Conservation (phyloP, 2,329 filamentous ascomycete genomes). For the Colletotrichum sp. region DNA sequence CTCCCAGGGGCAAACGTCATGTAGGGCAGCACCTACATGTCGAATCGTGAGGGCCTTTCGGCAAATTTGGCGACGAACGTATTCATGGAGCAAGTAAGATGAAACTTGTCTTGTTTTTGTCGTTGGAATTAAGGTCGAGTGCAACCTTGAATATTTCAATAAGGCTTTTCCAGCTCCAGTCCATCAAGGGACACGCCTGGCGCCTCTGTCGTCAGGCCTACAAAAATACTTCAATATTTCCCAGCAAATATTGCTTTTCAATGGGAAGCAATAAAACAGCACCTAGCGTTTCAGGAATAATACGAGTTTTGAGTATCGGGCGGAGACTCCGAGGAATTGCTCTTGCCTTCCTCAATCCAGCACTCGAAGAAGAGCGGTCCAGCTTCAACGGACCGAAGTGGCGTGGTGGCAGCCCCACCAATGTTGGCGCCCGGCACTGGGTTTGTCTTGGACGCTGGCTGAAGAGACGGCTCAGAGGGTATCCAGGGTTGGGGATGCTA, state of each 20-base stretch:
- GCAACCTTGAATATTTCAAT: not conserved
- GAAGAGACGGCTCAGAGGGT: conserved; percentile 54
- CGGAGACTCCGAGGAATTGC: conserved; percentile 19
- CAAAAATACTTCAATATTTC: not conserved
- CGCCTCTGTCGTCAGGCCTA: not conserved
- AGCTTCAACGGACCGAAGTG: conserved; percentile 59
- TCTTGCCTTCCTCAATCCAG: conserved; percentile 65
- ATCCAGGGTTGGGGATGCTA: conserved; percentile 68
- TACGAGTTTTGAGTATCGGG: conserved; percentile 11
- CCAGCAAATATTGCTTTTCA: not conserved
- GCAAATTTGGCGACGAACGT: not conserved
- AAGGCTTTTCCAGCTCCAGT: not conserved
- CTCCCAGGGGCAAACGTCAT: not conserved
- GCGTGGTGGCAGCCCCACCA: conserved; percentile 46
- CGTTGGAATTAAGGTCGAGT: not conserved
- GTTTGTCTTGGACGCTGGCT: conserved; percentile 39
- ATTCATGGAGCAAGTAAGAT: not conserved
- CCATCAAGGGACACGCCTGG: not conserved
- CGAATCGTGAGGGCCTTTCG: not conserved
- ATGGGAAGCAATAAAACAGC: not conserved
- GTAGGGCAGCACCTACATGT: not conserved
- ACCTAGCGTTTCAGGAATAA: not conserved
- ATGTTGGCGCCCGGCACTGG: conserved; percentile 31
- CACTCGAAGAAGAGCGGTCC: conserved; percentile 70
- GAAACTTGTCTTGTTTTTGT: not conserved